Conservation (phyloP, 179 eudicot species). For the Silene coronaria region DNA sequence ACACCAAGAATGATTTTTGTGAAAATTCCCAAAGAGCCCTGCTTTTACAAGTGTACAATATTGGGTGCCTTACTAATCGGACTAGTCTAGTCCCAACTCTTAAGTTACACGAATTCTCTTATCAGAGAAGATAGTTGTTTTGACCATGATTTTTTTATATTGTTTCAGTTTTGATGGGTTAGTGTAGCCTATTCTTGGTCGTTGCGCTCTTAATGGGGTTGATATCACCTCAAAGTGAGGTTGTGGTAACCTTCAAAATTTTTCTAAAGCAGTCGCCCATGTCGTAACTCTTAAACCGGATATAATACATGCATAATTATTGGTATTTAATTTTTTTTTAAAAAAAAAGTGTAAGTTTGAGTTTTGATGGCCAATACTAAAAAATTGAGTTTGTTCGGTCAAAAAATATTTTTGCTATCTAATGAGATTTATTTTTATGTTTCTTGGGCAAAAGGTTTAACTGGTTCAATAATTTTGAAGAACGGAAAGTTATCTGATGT, state of each 20-base stretch:
- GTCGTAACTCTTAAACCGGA: no score
- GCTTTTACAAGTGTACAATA: no score
- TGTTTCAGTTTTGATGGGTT: no score
- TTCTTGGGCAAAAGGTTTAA: conserved; percentile 47
- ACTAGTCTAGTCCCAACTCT: background rate
- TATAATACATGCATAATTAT: background rate
- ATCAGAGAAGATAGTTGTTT: background rate
- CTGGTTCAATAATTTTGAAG: conserved; percentile 78
- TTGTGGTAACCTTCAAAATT: no score
- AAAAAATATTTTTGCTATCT: conserved; percentile 4
- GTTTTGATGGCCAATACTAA: background rate
- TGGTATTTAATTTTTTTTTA: background rate
- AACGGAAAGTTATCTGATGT: conserved; percentile 76
- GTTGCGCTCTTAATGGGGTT: no score
- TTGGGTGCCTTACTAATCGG: no score
- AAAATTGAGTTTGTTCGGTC: background rate
- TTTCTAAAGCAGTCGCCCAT: no score
- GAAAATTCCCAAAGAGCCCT: no score
- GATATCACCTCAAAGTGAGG: no score
- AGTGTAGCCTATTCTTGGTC: no score
- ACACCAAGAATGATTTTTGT: background rate
- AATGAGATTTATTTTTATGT: background rate
- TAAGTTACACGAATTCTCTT: background rate
- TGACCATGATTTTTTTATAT: no score
- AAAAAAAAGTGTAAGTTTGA: background rate